phyloP scores from a whole-genome alignment of 805 yeast species.

The Cyberlindnera americana region DNA sequence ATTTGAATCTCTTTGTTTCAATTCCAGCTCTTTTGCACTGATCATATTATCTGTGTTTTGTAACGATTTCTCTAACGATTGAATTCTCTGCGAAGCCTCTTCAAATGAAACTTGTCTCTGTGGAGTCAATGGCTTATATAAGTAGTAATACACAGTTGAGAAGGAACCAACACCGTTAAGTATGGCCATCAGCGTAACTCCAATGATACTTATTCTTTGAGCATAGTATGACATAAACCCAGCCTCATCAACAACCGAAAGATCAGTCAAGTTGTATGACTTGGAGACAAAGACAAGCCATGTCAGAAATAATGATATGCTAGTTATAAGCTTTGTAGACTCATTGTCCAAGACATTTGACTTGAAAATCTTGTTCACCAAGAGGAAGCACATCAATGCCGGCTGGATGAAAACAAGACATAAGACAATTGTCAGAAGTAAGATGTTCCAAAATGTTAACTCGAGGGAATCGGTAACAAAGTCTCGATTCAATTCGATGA shows the following conservation, averaged over 20 bases:
- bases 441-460: constrained; percentile 13
- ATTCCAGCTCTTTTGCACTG: constrained; percentile 15
- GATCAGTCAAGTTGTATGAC: constrained; percentile 23
- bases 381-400: constrained; percentile 9
- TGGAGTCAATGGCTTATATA: constrained; percentile 13
- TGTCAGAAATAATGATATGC: background rate
- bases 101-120: constrained; percentile 4
- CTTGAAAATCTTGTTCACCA: constrained; percentile 22
- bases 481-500: constrained; percentile 18
- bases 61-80: constrained; percentile 16
- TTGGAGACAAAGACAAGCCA: constrained; percentile 23
- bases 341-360: constrained; percentile 9
- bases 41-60: constrained; percentile 23
- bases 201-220: constrained; percentile 25
- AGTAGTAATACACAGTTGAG: constrained; percentile 26
- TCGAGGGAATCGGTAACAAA: constrained; percentile 9
- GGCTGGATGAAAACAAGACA: constrained; percentile 24
- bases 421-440: constrained; percentile 6
- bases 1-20: background rate
- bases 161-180: constrained; percentile 29
- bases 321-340: constrained; percentile 8
- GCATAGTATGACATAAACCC: constrained; percentile 16
- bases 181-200: constrained; percentile 25
- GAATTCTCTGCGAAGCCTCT: constrained; percentile 8
- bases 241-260: constrained; percentile 11